Base-by-base conservation (phyloP, 2,329 filamentous ascomycete genomes). In the Chaetomiaceae sp. region DNA sequence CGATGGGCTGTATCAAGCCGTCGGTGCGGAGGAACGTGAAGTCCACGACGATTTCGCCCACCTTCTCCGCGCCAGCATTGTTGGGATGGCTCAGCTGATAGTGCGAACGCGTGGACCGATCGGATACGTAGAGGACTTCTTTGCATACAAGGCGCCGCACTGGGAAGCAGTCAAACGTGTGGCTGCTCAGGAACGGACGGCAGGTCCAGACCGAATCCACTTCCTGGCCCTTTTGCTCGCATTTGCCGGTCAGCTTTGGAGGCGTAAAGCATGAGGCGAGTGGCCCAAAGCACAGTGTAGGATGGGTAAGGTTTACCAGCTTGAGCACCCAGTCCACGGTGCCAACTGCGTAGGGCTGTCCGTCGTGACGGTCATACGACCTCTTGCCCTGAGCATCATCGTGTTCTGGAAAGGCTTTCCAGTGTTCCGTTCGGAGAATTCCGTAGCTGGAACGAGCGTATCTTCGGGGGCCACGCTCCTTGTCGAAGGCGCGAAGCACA, bases 381-480 rank as follows among this genome's bases (percentile, higher is more conserved):
- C 29, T 45, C 14, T 34, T 38, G 6, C 39, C 41, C 22, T 38
- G n/a, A n/a, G n/a, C 48, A 17, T 44, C 45, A 18, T 22, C 8
- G 15, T 50, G 47, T 45, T 51, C 45, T 8, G 48, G 37, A 9
- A 49, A 47, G 10, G 39, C 34, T 10, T 54, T 43, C 20, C 51
- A 59, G 2, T 24, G 43, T 30, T 60, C 54, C 12, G 38, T 51
- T 12, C 48, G 50, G 19, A 58, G 43, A 41, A 62, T 50, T 18
- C 60, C 61, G 39, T 60, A 64, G 50, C 62, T 64, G 20, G 54
- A 59, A 27, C 52, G 51, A 6, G 53, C 56, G 11, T 56, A 52
- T 41, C 60, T 48, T 10, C 38, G 47, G 0, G 61, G 62, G 1
- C 60, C 61, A 12, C 51, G 27, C 22, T 58, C 53, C 50, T 61